These are phyloP conservation scores for Phytopythium vexans DNA, from an alignment of 352 stramenopile species.

Conservation along the genomic window DNA sequence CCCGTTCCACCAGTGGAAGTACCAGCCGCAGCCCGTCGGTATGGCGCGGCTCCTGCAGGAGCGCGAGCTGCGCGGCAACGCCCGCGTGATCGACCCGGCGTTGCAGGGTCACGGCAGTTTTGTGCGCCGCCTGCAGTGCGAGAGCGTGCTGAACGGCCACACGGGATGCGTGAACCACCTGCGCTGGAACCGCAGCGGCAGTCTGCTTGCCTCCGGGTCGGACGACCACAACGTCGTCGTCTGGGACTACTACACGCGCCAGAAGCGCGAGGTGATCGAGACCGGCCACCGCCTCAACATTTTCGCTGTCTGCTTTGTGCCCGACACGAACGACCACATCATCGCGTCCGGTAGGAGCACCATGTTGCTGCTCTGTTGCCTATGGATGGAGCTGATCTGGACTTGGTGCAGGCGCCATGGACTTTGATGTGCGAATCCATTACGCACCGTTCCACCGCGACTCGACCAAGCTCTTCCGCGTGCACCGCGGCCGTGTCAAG, in stretches of 20 bases:
- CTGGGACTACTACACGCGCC: conserved; percentile 71
- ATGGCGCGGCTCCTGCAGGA: conserved; percentile 45
- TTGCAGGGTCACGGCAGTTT: conserved; percentile 58
- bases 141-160: conserved; percentile 54
- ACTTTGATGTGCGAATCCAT: conserved; percentile 84
- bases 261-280: conserved; percentile 50
- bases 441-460: conserved; percentile 75
- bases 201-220: conserved; percentile 71
- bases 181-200: conserved; percentile 71
- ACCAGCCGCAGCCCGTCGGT: conserved; percentile 15
- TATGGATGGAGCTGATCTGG: neutral
- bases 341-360: conserved; percentile 38
- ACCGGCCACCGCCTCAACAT: conserved; percentile 85
- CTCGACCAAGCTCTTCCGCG: conserved; percentile 57
- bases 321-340: conserved; percentile 75
- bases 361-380: neutral
- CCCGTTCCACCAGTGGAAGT: conserved; percentile 31
- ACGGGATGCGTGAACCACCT: conserved; percentile 84
- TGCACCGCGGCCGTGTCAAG: conserved; percentile 80
- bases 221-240: conserved; percentile 80
- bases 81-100: conserved; percentile 32
- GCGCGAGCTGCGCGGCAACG: conserved; percentile 51
- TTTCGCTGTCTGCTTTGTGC: conserved; percentile 86
- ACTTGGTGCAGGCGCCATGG: conserved; percentile 44
- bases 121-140: conserved; percentile 52